Percentiles rank a stretch among this genome's conserved stretches.
Conservation (phyloP, 2,329 filamentous ascomycete genomes). For the Penicillium brevicompactum region DNA sequence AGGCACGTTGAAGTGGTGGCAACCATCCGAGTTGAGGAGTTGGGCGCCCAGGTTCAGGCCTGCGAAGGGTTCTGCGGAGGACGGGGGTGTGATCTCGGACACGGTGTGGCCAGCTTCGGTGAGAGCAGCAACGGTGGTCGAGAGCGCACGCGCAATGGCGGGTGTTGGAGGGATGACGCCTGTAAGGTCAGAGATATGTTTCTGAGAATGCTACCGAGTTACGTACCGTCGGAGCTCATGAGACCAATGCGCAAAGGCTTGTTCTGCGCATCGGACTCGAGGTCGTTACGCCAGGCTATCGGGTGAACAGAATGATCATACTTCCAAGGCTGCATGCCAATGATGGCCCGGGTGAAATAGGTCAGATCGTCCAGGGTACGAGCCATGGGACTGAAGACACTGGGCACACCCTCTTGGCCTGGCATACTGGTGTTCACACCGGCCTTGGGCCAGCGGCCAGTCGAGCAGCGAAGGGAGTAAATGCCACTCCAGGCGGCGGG, state of each 20-base stretch:
- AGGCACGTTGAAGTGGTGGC: slow-evolving; percentile 74
- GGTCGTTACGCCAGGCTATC: slow-evolving; percentile 71
- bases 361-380: slow-evolving; percentile 78
- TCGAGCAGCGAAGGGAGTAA: slow-evolving; percentile 83
- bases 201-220: background rate
- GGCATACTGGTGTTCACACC: slow-evolving; percentile 86
- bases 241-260: slow-evolving; percentile 74
- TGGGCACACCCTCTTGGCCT: slow-evolving; percentile 85
- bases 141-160: slow-evolving; percentile 75
- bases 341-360: slow-evolving; percentile 79
- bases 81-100: slow-evolving; percentile 64
- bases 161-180: slow-evolving; percentile 83
- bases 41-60: slow-evolving; percentile 75
- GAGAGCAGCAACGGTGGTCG: slow-evolving; percentile 70
- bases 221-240: slow-evolving; percentile 68
- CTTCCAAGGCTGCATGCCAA: slow-evolving; percentile 83
- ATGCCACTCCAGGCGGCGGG: slow-evolving; percentile 90
- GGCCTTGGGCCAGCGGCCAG: slow-evolving; percentile 84
- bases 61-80: slow-evolving; percentile 74
- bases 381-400: slow-evolving; percentile 91
- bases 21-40: slow-evolving; percentile 82
- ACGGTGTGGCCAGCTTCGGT: slow-evolving; percentile 74
- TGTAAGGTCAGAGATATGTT: slow-evolving; percentile 14
- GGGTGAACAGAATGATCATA: slow-evolving; percentile 87
- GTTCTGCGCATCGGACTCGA: slow-evolving; percentile 60